phyloP scores from a whole-genome alignment of 164 flowering plant genomes.

The Aristolochia californica region DNA sequence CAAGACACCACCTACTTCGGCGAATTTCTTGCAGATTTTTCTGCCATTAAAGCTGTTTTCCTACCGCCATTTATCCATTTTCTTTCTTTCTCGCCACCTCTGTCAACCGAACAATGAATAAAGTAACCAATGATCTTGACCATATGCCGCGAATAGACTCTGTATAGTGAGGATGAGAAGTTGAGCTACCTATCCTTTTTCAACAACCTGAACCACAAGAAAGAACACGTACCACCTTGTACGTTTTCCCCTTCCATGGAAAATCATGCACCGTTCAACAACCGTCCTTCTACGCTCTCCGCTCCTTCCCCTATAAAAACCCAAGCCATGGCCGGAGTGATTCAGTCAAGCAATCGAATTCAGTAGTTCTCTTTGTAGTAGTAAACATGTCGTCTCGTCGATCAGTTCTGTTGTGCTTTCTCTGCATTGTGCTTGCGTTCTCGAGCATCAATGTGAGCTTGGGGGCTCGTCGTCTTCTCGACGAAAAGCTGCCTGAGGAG shows the following conservation, averaged over 20 bases:
- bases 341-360: background rate
- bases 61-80: too few species aligned
- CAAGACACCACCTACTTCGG: background rate
- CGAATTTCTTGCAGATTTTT: background rate
- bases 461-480: background rate
- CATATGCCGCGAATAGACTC: background rate
- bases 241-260: background rate
- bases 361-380: background rate
- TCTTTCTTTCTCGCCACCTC: too few species aligned
- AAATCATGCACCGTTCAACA: background rate
- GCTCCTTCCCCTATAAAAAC: background rate
- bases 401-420: background rate
- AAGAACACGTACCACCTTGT: background rate
- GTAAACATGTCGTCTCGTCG: constrained; percentile 2
- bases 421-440: background rate
- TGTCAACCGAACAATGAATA: too few species aligned
- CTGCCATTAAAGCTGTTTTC: background rate
- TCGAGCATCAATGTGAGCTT: background rate
- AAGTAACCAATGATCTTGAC: too few species aligned
- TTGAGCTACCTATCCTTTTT: background rate
- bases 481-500: background rate
- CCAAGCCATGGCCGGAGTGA: too few species aligned
- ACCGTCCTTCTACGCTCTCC: background rate
- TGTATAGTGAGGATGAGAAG: background rate
- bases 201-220: background rate